A percentile compares a stretch with the other conserved stretches of the same genome.
These are phyloP conservation scores for Dichotomocladium elegans DNA, from an alignment of 371 early-diverging fungal species.

Conservation along the genomic window DNA sequence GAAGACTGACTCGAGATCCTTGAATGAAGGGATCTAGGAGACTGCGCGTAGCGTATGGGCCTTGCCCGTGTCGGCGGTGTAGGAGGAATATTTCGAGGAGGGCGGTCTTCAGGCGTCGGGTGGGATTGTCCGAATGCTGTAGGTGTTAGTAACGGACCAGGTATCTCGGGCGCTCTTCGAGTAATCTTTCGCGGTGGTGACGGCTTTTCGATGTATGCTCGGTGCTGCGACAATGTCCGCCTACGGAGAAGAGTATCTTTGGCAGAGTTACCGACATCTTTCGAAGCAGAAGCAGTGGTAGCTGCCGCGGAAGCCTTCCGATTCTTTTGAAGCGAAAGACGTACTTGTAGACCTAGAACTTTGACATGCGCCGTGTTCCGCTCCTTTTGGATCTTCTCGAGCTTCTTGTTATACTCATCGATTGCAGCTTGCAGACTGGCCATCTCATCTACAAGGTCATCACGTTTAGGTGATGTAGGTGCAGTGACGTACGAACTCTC, in stretches of 20 bases:
- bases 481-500: not conserved
- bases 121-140: not conserved
- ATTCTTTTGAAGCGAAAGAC: conserved; percentile 20
- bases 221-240: not conserved
- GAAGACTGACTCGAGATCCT: not conserved
- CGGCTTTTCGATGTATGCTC: conserved; percentile 1
- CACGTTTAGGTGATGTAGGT: not conserved
- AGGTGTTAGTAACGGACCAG: not conserved
- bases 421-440: not conserved
- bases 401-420: not conserved
- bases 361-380: conserved; percentile 10
- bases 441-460: conserved; percentile 4
- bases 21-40: too few relatives aligned
- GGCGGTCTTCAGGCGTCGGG: not conserved
- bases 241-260: not conserved
- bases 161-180: not conserved
- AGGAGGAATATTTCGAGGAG: not conserved
- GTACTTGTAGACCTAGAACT: conserved; percentile 16
- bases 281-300: not conserved
- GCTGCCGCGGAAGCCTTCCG: not conserved
- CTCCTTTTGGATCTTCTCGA: not conserved
- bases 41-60: not conserved
- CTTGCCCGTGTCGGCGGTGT: not conserved
- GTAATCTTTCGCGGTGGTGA: conserved; percentile 1
- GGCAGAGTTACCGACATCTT: not conserved